These are phyloP conservation scores for Cephaloascus fragrans DNA, from an alignment of 805 yeast genomes.

Conservation along the genomic window DNA sequence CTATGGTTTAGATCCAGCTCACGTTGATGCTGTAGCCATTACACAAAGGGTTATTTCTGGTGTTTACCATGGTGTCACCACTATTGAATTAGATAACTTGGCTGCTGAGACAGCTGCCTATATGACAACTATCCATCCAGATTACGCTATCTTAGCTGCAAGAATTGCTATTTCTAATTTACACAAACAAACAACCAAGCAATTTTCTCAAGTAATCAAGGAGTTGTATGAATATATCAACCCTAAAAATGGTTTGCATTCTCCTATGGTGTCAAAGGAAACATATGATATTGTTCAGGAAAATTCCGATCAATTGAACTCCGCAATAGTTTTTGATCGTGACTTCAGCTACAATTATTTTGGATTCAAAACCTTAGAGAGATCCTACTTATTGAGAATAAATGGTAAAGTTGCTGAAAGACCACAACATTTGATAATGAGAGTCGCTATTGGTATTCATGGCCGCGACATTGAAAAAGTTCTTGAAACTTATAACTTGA, in stretches of 20 bases:
- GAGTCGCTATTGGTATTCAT: constrained; percentile 91
- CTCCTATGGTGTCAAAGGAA: constrained; percentile 63
- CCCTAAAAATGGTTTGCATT: constrained; percentile 61
- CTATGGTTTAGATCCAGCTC: constrained; percentile 84
- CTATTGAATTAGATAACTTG: constrained; percentile 71
- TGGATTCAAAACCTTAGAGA: constrained; percentile 87
- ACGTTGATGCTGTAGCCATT: constrained; percentile 91
- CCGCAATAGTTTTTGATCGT: constrained; percentile 66
- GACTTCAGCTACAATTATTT: constrained; percentile 76
- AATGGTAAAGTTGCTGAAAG: constrained; percentile 72
- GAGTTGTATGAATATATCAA: constrained; percentile 71
- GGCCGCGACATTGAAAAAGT: constrained; percentile 55
- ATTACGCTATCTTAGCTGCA: constrained; percentile 90
- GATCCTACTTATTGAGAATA: constrained; percentile 67
- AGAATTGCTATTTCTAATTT: constrained; percentile 90
- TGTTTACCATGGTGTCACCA: constrained; percentile 94
- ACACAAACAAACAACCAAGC: constrained; percentile 89
- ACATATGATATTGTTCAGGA: constrained; percentile 54
- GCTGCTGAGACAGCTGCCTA: constrained; percentile 98
- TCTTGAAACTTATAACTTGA: constrained; percentile 74
- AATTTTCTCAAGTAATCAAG: constrained; percentile 67
- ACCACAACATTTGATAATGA: constrained; percentile 83
- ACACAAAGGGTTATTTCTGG: constrained; percentile 95
- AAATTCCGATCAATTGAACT: constrained; percentile 57
- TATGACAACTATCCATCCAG: constrained; percentile 98